Evolutionary conservation across 768 basidiomycete species (phyloP).

Genomic region (Xerocomellus intermedius): DNA sequence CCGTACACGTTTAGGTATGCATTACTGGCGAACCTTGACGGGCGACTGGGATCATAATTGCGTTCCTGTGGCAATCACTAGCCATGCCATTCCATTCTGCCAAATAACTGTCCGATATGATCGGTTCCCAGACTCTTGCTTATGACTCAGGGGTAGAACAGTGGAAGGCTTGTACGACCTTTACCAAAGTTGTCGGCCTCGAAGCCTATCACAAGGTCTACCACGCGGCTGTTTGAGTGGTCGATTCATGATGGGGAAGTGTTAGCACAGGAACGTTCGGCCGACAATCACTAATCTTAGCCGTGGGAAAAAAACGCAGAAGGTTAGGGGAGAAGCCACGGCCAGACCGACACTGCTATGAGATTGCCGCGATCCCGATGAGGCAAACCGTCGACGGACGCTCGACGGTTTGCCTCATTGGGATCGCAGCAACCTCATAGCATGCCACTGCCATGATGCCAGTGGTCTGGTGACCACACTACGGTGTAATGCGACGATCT

Average conservation of each 20-base stretch:
- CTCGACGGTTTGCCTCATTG: too few relatives aligned
- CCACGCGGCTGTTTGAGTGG: too few relatives aligned
- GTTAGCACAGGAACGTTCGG: neutral
- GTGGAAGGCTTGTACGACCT: neutral
- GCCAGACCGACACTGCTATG: too few relatives aligned
- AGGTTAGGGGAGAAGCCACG: neutral
- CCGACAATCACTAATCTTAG: neutral
- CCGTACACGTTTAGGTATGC: neutral
- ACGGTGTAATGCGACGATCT: neutral
- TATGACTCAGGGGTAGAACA: neutral
- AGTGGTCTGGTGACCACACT: too few relatives aligned
- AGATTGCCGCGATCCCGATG: too few relatives aligned
- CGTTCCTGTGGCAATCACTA: neutral
- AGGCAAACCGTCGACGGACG: too few relatives aligned
- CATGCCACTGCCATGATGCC: too few relatives aligned
- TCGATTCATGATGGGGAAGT: neutral
- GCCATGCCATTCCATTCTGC: neutral
- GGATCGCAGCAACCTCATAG: too few relatives aligned
- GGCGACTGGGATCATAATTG: neutral
- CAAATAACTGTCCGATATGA: neutral
- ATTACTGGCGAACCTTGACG: neutral
- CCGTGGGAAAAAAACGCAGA: too few relatives aligned
- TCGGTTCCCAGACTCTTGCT: neutral
- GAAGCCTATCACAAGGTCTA: neutral
- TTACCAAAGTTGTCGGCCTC: neutral